Conservation (phyloP, 1,139 yeast species). For the Diutina sp. region DNA sequence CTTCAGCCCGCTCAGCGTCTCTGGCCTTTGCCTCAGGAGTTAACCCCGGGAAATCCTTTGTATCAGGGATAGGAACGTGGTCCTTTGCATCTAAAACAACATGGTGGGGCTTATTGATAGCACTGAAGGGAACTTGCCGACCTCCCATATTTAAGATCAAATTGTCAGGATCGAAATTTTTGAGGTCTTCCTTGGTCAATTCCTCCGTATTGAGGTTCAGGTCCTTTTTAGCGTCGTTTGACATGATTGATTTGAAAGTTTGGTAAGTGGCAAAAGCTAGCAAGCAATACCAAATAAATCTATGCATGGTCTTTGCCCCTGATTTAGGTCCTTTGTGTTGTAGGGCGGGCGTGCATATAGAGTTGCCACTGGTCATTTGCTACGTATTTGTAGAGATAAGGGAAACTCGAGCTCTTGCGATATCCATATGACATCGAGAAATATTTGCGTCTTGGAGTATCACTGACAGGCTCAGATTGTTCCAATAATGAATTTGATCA, state of each 20-base stretch:
- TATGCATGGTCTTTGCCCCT: background rate
- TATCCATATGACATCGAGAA: too few relatives aligned
- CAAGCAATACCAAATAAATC: background rate
- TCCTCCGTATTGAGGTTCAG: background rate
- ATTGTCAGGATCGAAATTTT: conserved; percentile 11
- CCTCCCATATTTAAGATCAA: conserved; percentile 23
- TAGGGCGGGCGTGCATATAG: background rate
- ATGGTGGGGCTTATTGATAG: conserved; percentile 29
- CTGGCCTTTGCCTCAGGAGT: conserved; percentile 18
- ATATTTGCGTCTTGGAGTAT: too few relatives aligned
- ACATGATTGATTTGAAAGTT: background rate
- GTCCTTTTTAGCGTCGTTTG: background rate
- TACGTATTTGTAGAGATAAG: too few relatives aligned
- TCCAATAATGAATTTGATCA: too few relatives aligned
- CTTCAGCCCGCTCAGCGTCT: conserved; percentile 3
- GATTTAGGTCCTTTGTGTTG: background rate
- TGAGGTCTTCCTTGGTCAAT: background rate
- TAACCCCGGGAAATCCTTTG: conserved; percentile 17
- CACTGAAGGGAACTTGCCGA: conserved; percentile 21
- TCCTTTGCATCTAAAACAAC: conserved; percentile 21
- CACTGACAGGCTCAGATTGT: too few relatives aligned
- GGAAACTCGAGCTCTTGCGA: too few relatives aligned
- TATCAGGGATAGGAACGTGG: conserved; percentile 17
- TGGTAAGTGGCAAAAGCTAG: background rate
- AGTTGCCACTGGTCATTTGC: background rate